These are phyloP conservation scores for Dillenia suffruticosa DNA, from an alignment of 164 flowering plant species.

Conservation along the genomic window DNA sequence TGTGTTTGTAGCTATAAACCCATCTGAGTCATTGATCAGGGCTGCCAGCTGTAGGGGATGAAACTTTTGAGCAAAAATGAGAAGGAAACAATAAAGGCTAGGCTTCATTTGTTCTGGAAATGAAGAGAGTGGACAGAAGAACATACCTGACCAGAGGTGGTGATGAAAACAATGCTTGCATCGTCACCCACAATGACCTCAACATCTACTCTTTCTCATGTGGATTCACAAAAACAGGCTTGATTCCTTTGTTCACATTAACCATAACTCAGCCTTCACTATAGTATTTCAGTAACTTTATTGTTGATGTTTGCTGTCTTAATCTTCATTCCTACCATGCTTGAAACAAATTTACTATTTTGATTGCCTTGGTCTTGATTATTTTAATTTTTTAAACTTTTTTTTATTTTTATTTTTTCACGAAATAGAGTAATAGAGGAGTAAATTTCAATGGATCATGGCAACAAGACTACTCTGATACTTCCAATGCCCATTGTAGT, in stretches of 20 bases:
- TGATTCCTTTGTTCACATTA: constrained; percentile 48
- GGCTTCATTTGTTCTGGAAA: not conserved
- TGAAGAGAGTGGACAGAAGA: not conserved
- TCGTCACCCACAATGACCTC: constrained; percentile 71
- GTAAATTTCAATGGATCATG: not conserved
- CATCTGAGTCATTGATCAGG: constrained; percentile 76
- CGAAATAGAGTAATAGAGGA: too few species aligned
- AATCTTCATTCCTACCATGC: too few species aligned
- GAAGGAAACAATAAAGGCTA: not conserved
- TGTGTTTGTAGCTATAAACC: constrained; percentile 88
- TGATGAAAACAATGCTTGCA: constrained; percentile 76
- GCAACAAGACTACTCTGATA: not conserved
- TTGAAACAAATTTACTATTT: too few species aligned
- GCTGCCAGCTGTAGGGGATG: constrained; percentile 61
- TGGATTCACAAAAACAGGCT: constrained; percentile 81
- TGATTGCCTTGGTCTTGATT: too few species aligned
- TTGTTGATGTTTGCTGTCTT: too few species aligned
- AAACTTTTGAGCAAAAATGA: constrained; percentile 4
- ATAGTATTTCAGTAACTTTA: too few species aligned
- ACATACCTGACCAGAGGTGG: constrained; percentile 83
- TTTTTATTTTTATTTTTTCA: too few species aligned
- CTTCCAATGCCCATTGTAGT: not conserved
- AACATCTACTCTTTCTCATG: constrained; percentile 82
- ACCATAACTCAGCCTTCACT: too few species aligned
- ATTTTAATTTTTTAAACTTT: too few species aligned